These are phyloP conservation scores for Scenedesmus sp. DNA, from an alignment of 163 green algal species.

Conservation along the genomic window DNA sequence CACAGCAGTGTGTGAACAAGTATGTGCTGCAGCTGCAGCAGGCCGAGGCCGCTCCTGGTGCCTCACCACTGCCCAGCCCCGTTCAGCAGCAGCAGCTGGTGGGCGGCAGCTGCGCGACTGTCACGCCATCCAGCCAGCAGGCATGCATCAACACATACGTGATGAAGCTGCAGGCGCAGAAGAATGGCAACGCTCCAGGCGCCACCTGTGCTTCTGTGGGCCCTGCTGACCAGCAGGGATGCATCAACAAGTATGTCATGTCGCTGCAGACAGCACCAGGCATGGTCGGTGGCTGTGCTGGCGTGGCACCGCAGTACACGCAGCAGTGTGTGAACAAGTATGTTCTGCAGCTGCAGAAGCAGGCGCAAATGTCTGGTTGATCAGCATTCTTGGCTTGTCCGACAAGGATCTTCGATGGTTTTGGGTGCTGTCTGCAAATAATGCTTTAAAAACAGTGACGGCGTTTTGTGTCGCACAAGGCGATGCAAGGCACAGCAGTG, in stretches of 20 bases:
- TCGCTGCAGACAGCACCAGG: background rate
- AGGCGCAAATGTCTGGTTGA: background rate
- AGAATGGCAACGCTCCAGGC: background rate
- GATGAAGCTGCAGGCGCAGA: constrained; percentile 8
- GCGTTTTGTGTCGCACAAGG: too few species aligned
- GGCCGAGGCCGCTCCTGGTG: background rate
- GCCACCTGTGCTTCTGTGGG: background rate
- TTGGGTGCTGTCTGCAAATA: too few species aligned
- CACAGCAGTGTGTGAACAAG: background rate
- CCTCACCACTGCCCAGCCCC: background rate
- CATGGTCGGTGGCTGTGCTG: constrained; percentile 7
- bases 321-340: background rate
- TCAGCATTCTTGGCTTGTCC: background rate
- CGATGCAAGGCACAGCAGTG: too few species aligned
- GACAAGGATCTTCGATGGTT: too few species aligned
- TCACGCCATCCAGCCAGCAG: background rate
- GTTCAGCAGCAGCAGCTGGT: background rate
- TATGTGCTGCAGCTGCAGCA: background rate
- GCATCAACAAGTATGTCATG: constrained; percentile 7
- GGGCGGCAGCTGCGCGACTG: background rate
- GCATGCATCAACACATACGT: constrained; percentile 3
- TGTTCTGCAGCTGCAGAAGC: background rate
- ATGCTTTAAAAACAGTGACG: too few species aligned
- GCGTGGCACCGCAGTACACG: background rate
- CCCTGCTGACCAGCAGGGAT: background rate